Base-by-base conservation (phyloP, 306 rosid genomes). In the Chamaecrista fasciculata region DNA sequence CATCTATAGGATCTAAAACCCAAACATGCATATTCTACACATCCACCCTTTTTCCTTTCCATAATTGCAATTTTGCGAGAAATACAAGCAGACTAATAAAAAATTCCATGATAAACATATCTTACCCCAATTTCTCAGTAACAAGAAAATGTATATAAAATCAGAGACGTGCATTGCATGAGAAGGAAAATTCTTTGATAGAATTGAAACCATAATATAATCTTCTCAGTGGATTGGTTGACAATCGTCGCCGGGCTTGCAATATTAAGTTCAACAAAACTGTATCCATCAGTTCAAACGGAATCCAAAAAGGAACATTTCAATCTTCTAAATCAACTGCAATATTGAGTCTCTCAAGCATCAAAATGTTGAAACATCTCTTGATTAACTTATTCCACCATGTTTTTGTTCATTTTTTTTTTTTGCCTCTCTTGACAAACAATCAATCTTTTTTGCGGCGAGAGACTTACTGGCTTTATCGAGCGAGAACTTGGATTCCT, bases 11-110 rank as follows among this genome's bases (percentile, higher is more conserved):
- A 77, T 94, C 98, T 56, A 94, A 90, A 18, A 94, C 91, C 98
- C 98, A 94, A 24, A 94, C 96, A 70, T 11, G 96, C 71, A 76
- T 78, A 85, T 86, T 58, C 56, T 84, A 85, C 89, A 88, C 75
- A 77, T 94, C 98, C 97, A 90, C 8, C 97, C 98, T 3, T 86
- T 90, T 77, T 90, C 98, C 83, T 94, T 97, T 62, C 98, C 98
- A 21, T 67, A 94, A 81, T 96, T 94, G 81, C 84, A 82, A 79
- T 71, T 81, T 46, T 47, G 48, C n/a, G 71, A 18, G 47, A 72
- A 67, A 50, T 23, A 16, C n/a, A n/a, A n/a, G n/a, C 60, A 60
- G 50, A 39, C 18, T n/a, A 11, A 11, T 7, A 55, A 53, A 25
- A 28, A 8, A 7, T 8, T 31, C 24, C 33, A 2, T 18, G 16